These are phyloP conservation scores for Mycena maculata DNA, from an alignment of 768 basidiomycete species.

Conservation along the genomic window DNA sequence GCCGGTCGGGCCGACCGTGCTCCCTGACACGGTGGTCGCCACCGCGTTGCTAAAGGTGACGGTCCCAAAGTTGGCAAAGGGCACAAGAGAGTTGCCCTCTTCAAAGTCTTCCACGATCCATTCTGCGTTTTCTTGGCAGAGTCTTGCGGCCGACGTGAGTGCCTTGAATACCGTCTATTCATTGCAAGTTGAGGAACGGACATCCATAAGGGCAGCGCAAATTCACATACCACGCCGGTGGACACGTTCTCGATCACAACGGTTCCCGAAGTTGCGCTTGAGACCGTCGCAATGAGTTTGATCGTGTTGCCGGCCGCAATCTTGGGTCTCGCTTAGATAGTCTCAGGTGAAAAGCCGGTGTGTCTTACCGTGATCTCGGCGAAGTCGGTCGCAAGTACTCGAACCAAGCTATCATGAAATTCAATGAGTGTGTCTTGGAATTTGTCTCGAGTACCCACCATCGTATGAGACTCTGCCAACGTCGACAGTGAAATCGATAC, in stretches of 20 bases:
- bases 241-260: constrained; percentile 22
- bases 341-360: not conserved
- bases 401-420: not conserved
- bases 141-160: constrained; percentile 38
- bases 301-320: constrained; percentile 22
- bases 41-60: constrained; percentile 49
- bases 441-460: constrained; percentile 35
- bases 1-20: constrained; percentile 36
- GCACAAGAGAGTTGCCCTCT: constrained; percentile 40
- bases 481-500: constrained; percentile 46
- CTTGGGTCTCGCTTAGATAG: not conserved
- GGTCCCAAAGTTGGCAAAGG: constrained; percentile 51
- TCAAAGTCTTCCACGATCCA: constrained; percentile 54
- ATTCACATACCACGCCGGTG: constrained; percentile 1
- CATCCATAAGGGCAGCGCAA: too few species aligned
- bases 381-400: constrained; percentile 6
- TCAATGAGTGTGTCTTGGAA: not conserved
- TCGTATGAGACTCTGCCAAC: constrained; percentile 41
- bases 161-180: constrained; percentile 39
- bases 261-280: constrained; percentile 12
- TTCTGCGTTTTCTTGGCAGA: constrained; percentile 43
- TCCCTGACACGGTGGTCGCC: constrained; percentile 41
- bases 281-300: constrained; percentile 6
- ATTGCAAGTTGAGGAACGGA: too few species aligned
- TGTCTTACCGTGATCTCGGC: not conserved